Conservation (phyloP, 371 early-diverging fungal genomes). For the Mortierella sp. region DNA sequence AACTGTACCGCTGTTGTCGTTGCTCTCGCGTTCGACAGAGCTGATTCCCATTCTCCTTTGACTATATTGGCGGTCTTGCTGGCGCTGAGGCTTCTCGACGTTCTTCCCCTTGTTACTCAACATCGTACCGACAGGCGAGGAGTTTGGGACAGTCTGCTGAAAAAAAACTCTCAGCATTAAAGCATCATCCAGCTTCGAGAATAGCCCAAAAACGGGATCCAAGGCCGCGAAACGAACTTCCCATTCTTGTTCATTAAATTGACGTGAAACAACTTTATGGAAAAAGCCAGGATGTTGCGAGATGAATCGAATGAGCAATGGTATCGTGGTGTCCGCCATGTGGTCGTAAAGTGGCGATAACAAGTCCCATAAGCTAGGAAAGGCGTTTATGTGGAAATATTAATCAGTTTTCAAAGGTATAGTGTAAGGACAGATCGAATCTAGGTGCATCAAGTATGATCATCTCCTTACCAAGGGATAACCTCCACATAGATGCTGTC, state of each 20-base stretch:
- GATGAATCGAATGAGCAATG: conserved; percentile 38
- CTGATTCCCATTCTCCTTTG: conserved; percentile 8
- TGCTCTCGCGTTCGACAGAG: conserved; percentile 15
- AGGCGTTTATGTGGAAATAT: not conserved
- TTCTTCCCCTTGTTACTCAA: conserved; percentile 30
- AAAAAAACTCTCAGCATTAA: conserved; percentile 36
- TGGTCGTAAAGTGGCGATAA: conserved; percentile 47
- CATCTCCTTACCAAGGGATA: conserved; percentile 29
- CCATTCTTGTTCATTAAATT: conserved; percentile 40
- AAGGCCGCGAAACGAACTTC: conserved; percentile 41
- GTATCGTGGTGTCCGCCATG: conserved; percentile 36
- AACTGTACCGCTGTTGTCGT: conserved; percentile 17
- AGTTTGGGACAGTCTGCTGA: conserved; percentile 7
- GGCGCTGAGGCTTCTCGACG: conserved; percentile 20
- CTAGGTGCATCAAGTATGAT: too few species aligned
- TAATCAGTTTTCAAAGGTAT: not conserved
- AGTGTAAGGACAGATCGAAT: not conserved
- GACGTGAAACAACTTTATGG: conserved; percentile 22
- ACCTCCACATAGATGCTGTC: conserved; percentile 39
- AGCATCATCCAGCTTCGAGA: conserved; percentile 52
- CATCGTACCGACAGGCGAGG: conserved; percentile 20
- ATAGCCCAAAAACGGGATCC: conserved; percentile 46
- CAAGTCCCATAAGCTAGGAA: conserved; percentile 43
- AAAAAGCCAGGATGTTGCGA: conserved; percentile 19
- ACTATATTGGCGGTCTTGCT: conserved; percentile 12